A percentile compares a stretch with the other conserved stretches of the same genome.
phyloP scores from a whole-genome alignment of 768 basidiomycete species.

The Amanita exitialis region DNA sequence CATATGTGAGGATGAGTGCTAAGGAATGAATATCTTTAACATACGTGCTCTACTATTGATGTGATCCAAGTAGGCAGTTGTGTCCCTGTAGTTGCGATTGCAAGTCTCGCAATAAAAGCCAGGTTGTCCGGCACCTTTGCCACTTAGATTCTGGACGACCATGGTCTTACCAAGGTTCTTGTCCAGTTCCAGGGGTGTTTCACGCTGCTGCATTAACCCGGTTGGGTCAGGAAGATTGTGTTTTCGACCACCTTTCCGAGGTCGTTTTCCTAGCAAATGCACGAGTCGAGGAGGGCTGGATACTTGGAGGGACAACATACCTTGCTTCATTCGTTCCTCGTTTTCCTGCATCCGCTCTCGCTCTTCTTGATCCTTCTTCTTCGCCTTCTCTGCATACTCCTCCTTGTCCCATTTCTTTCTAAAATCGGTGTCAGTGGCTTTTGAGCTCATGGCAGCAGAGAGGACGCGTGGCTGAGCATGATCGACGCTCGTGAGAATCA shows the following conservation, averaged over 20 bases:
- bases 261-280: slow-evolving; percentile 62
- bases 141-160: slow-evolving; percentile 81
- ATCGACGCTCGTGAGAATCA: not conserved
- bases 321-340: slow-evolving; percentile 77
- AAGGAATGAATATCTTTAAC: slow-evolving; percentile 17
- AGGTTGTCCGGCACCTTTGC: slow-evolving; percentile 80
- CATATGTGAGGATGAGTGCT: not conserved
- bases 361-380: slow-evolving; percentile 72
- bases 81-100: slow-evolving; percentile 88
- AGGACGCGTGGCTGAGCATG: not conserved
- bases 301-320: slow-evolving; percentile 23
- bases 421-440: slow-evolving; percentile 62
- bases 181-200: slow-evolving; percentile 76
- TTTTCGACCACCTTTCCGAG: slow-evolving; percentile 45
- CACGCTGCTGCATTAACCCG: slow-evolving; percentile 85
- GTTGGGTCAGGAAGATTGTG: slow-evolving; percentile 90
- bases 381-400: slow-evolving; percentile 78
- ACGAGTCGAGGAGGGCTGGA: slow-evolving; percentile 1
- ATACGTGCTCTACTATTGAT: slow-evolving; percentile 89
- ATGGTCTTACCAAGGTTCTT: slow-evolving; percentile 94
- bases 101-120: slow-evolving; percentile 94
- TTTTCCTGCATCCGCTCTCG: slow-evolving; percentile 79
- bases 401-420: slow-evolving; percentile 94
- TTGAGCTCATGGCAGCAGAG: slow-evolving; percentile 26
- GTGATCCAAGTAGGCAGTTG: slow-evolving; percentile 89